phyloP scores from a whole-genome alignment of 345 rosid genomes.

The Erucastrum elatum region DNA sequence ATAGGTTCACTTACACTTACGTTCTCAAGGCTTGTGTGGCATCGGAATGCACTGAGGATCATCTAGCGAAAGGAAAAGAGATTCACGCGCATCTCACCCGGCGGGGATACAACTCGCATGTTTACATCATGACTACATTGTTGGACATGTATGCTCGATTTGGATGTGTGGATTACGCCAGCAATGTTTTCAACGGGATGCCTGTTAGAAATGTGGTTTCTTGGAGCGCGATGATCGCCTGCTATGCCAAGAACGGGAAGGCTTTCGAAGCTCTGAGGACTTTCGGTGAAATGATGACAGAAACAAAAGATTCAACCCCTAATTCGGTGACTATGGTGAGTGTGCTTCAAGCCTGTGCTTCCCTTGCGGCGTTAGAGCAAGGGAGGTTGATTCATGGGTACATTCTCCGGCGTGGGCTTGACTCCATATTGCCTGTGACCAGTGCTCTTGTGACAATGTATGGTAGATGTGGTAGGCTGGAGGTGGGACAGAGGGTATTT shows the following conservation, averaged over 20 bases:
- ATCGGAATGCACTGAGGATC: slow-evolving; percentile 44
- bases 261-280: slow-evolving; percentile 66
- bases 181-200: slow-evolving; percentile 64
- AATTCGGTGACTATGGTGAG: slow-evolving; percentile 88
- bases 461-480: slow-evolving; percentile 76
- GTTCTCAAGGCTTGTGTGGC: slow-evolving; percentile 85
- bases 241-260: slow-evolving; percentile 66
- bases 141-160: slow-evolving; percentile 84
- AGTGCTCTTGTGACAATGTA: slow-evolving; percentile 84
- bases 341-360: slow-evolving; percentile 92
- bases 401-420: slow-evolving; percentile 67
- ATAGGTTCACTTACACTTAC: slow-evolving; percentile 83
- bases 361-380: slow-evolving; percentile 77
- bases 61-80: slow-evolving; percentile 67
- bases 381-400: slow-evolving; percentile 84
- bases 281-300: slow-evolving; percentile 64
- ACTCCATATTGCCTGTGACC: slow-evolving; percentile 72
- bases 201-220: slow-evolving; percentile 70
- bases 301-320: slow-evolving; percentile 50
- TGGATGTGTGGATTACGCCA: slow-evolving; percentile 56
- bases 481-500: slow-evolving; percentile 64
- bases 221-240: slow-evolving; percentile 92
- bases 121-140: slow-evolving; percentile 84
- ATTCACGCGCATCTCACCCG: slow-evolving; percentile 75
- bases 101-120: slow-evolving; percentile 57